Evolutionary conservation across 768 basidiomycete genomes (phyloP), one percentile per base, ranked within the genome.

Genomic region (Termitomyces sp.): DNA sequence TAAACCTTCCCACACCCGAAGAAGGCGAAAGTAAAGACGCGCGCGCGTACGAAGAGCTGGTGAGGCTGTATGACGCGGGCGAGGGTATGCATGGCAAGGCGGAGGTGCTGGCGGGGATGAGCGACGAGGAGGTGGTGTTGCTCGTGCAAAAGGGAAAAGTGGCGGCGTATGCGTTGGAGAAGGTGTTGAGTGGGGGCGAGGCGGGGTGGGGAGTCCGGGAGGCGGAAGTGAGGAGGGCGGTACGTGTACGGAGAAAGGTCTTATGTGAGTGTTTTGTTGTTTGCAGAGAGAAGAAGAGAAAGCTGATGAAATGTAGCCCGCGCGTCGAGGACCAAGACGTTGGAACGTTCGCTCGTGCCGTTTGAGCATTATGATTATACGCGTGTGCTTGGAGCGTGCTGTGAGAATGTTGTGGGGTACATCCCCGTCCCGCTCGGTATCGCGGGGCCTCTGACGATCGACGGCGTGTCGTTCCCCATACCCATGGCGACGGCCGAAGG

Each of bases 401-500:
- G 97, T 73, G 97, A 99, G 75, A 98, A 99, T 71, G 97, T 99
- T 50, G 84, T 98, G 47, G 97, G 97, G 32, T 99, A 92, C 71
- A 93, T 98, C 70, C 97, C 96, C 41, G 73, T 99, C 37, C 97
- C 97, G 0, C 86, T 98, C 51, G 97, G 97, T 63, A 89, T 98
- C 59, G 97, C 97, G 16, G 97, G 97, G 2, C 97, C 97, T 3
- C 84, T 99, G 35, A 90, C 83, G 43, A 82, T 99, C 67, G 96
- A 99, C 65, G 94, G 92, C 31, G 75, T 81, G 41, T 73, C 86
- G 46, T 85, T 86, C 64, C 96, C 87, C 40, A 95, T 99, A 65
- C 97, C 97, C 8, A 98, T 99, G 97, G 97, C 97, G 42, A 99
- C 97, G 5, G 95, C 97, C n/a, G 97, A 99, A 71, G 97, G 97